Percentiles rank a stretch among this genome's conserved stretches.
Conservation (phyloP, 352 stramenopile genomes). For the Phytophthora palmivora region DNA sequence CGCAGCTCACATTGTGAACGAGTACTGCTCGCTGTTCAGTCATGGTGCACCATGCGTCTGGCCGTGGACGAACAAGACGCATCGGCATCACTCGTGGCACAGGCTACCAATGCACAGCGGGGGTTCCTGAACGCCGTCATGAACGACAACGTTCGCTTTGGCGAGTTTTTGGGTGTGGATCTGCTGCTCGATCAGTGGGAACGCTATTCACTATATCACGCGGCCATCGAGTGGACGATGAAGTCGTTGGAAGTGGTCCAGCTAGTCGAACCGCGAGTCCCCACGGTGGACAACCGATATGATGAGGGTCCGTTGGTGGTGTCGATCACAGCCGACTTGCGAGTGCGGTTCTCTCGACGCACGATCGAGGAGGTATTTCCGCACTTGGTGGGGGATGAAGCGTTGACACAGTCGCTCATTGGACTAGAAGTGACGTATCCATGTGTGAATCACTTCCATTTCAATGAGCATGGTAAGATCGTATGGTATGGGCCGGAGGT, state of each 20-base stretch:
- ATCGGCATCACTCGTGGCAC: conserved; percentile 14
- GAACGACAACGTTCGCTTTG: conserved; percentile 47
- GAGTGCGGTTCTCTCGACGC: conserved; percentile 45
- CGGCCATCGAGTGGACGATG: conserved; percentile 43
- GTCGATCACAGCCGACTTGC: conserved; percentile 29
- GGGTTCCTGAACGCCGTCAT: conserved; percentile 48
- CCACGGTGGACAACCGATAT: conserved; percentile 33
- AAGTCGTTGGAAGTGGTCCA: conserved; percentile 42
- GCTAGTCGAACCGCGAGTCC: background rate
- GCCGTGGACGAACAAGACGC: conserved; percentile 25
- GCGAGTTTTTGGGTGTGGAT: conserved; percentile 41
- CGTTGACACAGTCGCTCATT: conserved; percentile 43
- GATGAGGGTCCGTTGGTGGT: conserved; percentile 28
- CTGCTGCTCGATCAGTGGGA: conserved; percentile 55
- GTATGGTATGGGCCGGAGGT: conserved; percentile 43
- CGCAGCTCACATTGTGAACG: conserved; percentile 39
- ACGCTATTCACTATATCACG: conserved; percentile 52
- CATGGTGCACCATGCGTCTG: conserved; percentile 49
- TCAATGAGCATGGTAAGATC: conserved; percentile 45
- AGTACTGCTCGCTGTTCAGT: conserved; percentile 57
- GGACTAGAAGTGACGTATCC: conserved; percentile 46
- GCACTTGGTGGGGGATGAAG: conserved; percentile 36
- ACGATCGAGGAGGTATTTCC: conserved; percentile 60
- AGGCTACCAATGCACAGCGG: conserved; percentile 26
- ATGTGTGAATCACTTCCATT: conserved; percentile 50